Evolutionary conservation across 768 basidiomycete species (phyloP).

Genomic region (Suillus occidentalis): DNA sequence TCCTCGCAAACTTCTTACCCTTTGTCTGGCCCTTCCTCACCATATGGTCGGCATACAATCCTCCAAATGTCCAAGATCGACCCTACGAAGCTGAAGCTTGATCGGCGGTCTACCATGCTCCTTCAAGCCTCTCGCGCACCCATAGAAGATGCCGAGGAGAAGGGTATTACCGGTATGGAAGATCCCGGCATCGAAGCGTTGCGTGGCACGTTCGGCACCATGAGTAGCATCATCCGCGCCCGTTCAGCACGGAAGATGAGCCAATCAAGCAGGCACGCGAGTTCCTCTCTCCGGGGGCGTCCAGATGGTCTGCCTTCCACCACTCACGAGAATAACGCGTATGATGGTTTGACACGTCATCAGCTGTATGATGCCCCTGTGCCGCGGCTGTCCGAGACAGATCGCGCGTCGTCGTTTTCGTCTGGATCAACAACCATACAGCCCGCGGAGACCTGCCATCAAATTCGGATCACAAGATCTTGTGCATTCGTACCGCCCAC

Average conservation of each 20-base stretch:
- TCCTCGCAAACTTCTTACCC: constrained; percentile 80
- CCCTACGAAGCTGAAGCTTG: constrained; percentile 78
- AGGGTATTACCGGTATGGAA: constrained; percentile 57
- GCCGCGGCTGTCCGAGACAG: constrained; percentile 45
- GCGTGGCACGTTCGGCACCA: constrained; percentile 85
- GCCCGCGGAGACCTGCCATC: constrained; percentile 54
- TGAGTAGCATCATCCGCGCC: constrained; percentile 87
- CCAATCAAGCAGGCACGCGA: constrained; percentile 40
- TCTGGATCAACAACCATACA: constrained; percentile 20
- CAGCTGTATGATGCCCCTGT: constrained; percentile 90
- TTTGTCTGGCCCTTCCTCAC: constrained; percentile 91
- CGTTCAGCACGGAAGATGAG: constrained; percentile 53
- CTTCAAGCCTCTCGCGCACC: constrained; percentile 79
- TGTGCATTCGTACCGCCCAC: constrained; percentile 70
- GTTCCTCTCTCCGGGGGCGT: constrained; percentile 20
- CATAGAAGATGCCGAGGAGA: constrained; percentile 64
- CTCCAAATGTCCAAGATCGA: constrained; percentile 97
- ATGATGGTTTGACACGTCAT: constrained; percentile 65
- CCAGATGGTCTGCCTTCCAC: constrained; percentile 23
- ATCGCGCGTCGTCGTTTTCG: constrained; percentile 37
- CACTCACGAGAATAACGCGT: constrained; percentile 25
- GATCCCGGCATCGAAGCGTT: constrained; percentile 94
- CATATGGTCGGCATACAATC: constrained; percentile 92
- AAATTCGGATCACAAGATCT: constrained; percentile 76
- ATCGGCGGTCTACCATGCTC: constrained; percentile 86